Percentiles rank a stretch among this genome's conserved stretches.
Conservation (phyloP, 2,329 filamentous ascomycete genomes). For the Cercospora berteroae region DNA sequence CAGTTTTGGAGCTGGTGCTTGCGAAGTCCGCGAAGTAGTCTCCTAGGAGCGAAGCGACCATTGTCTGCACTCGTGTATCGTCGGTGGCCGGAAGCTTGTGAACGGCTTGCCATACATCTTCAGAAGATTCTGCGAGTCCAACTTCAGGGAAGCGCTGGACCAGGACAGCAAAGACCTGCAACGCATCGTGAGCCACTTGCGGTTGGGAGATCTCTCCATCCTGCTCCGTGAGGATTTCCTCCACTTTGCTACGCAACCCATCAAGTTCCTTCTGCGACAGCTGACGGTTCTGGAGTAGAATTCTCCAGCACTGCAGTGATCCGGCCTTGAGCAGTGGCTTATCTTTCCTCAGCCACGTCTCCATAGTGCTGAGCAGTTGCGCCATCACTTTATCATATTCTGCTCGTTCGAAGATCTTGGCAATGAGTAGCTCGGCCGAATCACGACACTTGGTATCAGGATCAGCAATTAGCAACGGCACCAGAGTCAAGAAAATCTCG, state of each 20-base stretch:
- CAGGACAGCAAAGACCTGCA: conserved; percentile 68
- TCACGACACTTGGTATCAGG: conserved; percentile 81
- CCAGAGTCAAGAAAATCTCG: conserved; percentile 79
- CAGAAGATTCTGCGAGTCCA: conserved; percentile 60
- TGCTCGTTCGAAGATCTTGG: conserved; percentile 74
- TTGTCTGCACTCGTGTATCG: conserved; percentile 72
- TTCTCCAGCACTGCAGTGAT: conserved; percentile 74
- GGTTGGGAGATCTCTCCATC: conserved; percentile 59
- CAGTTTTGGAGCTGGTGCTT: conserved; percentile 54
- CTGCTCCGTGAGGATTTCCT: conserved; percentile 51
- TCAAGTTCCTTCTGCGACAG: conserved; percentile 67
- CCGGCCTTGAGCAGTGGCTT: conserved; percentile 69
- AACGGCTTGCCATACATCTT: conserved; percentile 69
- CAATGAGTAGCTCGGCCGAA: conserved; percentile 75
- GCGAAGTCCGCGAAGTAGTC: conserved; percentile 80
- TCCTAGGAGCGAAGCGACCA: conserved; percentile 70
- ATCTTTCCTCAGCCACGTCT: conserved; percentile 71
- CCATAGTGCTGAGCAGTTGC: conserved; percentile 68
- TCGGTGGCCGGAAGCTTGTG: conserved; percentile 68
- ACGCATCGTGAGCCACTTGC: conserved; percentile 70
- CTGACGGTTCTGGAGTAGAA: conserved; percentile 70
- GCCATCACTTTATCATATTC: conserved; percentile 65
- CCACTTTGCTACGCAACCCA: conserved; percentile 54
- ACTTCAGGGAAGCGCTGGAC: conserved; percentile 63
- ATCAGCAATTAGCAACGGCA: conserved; percentile 84